Base-by-base conservation (phyloP, 1,284 basidiomycete species). In the Ceratobasidium sp. region DNA sequence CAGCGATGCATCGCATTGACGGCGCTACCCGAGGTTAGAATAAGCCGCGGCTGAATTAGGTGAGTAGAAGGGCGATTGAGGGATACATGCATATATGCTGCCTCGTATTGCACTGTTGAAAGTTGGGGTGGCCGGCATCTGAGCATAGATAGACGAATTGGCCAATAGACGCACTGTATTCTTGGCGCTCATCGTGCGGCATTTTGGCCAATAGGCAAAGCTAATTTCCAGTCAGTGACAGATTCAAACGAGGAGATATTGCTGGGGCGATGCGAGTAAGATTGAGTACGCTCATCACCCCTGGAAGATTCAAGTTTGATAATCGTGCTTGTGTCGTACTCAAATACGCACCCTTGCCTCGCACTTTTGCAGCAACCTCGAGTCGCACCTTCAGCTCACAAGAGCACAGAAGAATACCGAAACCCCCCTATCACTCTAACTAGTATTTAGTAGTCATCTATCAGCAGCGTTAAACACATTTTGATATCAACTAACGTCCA, bases 391-490 rank as follows among this genome's bases (percentile, higher is more conserved):
- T 40, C 20, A 40, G 5, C 42, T 10, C 61, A 44, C 40, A 28
- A 33, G 44, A 64, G 23, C 61, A 42, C 15, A 33, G 23, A 51
- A 51, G 49, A 20, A 51, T 15, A 51, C 49, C 49, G n/a, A 12
- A 13, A 49, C 10, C 7, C 49, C 49, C 49, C 49, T 20, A 49
- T 18, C 12, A 15, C 39, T 9, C n/a, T 18, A 40, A 18, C 18
- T 64, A n/a, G 44, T 68, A 68, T 68, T 68, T 53, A 68, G 28
- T 53, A 12, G 66, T 51, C 42, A 23, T 64, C 61, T 46, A 60
- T 28, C 12, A 15, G 42, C 23, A 44, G 10, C 18, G n/a, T 20
- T 46, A 20, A 60, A n/a, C 28, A 15, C 39, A 13, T 23, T 46
- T 13, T 51, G 3, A 73, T 42, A 28, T 3, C 28, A 18, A 66